A percentile compares a stretch with the other conserved stretches of the same genome.
Evolutionary conservation across 1,139 yeast species (phyloP).

Genomic region (Kodamaea fungicola): DNA sequence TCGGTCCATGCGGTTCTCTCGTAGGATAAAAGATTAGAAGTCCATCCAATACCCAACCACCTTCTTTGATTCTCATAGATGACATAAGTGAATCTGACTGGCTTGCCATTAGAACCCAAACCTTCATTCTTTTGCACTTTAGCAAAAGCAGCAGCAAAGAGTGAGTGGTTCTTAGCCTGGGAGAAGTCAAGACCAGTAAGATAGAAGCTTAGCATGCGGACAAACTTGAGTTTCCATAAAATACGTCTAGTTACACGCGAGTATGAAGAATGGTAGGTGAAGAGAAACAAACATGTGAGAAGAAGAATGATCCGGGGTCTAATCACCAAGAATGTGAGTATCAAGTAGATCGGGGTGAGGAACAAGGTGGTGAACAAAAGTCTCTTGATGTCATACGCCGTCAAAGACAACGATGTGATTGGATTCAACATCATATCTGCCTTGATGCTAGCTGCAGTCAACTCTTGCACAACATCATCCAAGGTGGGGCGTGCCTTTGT

Average conservation of each 20-base stretch:
- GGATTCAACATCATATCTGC: conserved; percentile 78
- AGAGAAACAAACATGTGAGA: conserved; percentile 54
- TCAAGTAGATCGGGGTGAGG: conserved; percentile 77
- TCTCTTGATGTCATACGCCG: conserved; percentile 76
- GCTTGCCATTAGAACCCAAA: conserved; percentile 35
- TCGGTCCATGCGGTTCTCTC: conserved; percentile 98
- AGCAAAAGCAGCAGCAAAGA: conserved; percentile 56
- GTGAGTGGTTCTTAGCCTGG: conserved; percentile 44
- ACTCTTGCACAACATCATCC: conserved; percentile 82
- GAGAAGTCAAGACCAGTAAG: conserved; percentile 85
- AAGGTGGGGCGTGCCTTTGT: conserved; percentile 72
- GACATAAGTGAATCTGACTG: conserved; percentile 86
- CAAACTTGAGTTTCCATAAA: conserved; percentile 75
- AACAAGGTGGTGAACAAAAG: conserved; percentile 79
- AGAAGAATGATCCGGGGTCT: conserved; percentile 70
- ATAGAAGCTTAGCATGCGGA: conserved; percentile 71
- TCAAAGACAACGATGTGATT: conserved; percentile 63
- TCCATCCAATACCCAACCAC: conserved; percentile 99
- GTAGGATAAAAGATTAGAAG: conserved; percentile 81
- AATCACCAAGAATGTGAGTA: conserved; percentile 62
- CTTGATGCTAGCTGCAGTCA: conserved; percentile 72
- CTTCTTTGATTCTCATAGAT: conserved; percentile 94
- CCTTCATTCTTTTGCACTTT: conserved; percentile 51
- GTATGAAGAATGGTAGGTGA: conserved; percentile 86
- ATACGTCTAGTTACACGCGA: conserved; percentile 76